Evolutionary conservation across 306 rosid species (phyloP).

Genomic region (Neltuma alba): DNA sequence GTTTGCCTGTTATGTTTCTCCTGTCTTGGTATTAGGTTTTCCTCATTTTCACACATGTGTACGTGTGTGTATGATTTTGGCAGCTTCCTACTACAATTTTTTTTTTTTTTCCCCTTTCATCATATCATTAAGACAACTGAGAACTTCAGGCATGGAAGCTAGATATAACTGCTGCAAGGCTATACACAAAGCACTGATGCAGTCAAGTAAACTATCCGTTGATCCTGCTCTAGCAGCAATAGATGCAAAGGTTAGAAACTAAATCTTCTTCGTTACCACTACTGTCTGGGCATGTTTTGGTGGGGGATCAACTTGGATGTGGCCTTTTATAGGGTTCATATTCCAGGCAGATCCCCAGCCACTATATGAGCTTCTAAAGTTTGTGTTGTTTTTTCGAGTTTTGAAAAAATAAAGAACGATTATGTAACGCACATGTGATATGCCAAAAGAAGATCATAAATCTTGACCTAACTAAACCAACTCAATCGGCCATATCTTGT

Average conservation of each 20-base stretch:
- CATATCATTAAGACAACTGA: neutral
- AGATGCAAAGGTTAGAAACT: conserved; percentile 64
- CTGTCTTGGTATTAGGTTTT: neutral
- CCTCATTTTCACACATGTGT: neutral
- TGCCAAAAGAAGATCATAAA: neutral
- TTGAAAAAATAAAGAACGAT: neutral
- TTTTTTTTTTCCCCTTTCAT: neutral
- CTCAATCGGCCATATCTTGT: too few relatives aligned
- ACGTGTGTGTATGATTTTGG: neutral
- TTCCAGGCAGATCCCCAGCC: neutral
- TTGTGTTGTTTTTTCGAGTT: neutral
- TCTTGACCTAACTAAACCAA: neutral
- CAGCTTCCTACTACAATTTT: conserved; percentile 18
- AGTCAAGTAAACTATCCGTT: conserved; percentile 52
- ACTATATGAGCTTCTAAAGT: neutral
- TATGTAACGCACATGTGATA: neutral
- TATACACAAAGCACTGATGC: conserved; percentile 57
- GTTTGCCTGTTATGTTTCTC: neutral
- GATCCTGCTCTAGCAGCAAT: conserved; percentile 64
- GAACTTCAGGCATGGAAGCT: conserved; percentile 83
- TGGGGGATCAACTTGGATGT: neutral
- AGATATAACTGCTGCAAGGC: conserved; percentile 80
- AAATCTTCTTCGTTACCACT: conserved; percentile 21
- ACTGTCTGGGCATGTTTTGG: neutral
- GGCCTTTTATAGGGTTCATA: neutral